Percentiles rank a stretch among this genome's conserved stretches.
phyloP scores from a whole-genome alignment of 1,284 basidiomycete genomes.

The Pseudozyma thailandica region DNA sequence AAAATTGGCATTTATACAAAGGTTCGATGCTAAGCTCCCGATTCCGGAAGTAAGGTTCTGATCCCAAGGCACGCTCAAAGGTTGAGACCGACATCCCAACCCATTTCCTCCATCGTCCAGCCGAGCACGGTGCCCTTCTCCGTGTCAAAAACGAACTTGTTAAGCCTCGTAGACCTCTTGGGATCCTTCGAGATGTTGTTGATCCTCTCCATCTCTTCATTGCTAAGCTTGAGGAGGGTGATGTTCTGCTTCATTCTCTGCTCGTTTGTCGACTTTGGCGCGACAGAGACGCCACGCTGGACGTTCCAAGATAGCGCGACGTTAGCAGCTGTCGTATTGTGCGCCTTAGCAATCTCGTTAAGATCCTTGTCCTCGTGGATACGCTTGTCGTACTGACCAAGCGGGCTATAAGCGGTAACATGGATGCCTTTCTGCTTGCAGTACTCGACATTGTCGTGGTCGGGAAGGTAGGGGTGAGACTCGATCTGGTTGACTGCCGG shows the following conservation, averaged over 20 bases:
- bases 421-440: conserved; percentile 78
- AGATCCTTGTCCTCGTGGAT: conserved; percentile 78
- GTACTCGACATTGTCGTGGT: conserved; percentile 78
- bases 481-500: conserved; percentile 63
- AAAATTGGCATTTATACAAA: too few relatives aligned
- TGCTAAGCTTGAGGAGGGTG: conserved; percentile 75
- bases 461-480: conserved; percentile 51
- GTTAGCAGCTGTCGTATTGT: conserved; percentile 74
- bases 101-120: conserved; percentile 54
- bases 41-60: too few relatives aligned
- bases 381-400: conserved; percentile 80
- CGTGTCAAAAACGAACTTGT: conserved; percentile 27
- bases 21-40: too few relatives aligned
- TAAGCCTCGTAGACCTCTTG: conserved; percentile 38
- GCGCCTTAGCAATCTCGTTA: conserved; percentile 73
- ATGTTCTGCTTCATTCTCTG: conserved; percentile 79
- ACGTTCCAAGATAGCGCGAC: conserved; percentile 79
- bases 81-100: conserved; percentile 53
- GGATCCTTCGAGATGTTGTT: conserved; percentile 49
- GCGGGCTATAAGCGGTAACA: conserved; percentile 83
- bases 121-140: conserved; percentile 38
- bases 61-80: background rate
- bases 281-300: conserved; percentile 70
- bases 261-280: conserved; percentile 71
- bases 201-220: conserved; percentile 73